phyloP scores from a whole-genome alignment of 257 asterid species.

The Primulina huaijiensis region DNA sequence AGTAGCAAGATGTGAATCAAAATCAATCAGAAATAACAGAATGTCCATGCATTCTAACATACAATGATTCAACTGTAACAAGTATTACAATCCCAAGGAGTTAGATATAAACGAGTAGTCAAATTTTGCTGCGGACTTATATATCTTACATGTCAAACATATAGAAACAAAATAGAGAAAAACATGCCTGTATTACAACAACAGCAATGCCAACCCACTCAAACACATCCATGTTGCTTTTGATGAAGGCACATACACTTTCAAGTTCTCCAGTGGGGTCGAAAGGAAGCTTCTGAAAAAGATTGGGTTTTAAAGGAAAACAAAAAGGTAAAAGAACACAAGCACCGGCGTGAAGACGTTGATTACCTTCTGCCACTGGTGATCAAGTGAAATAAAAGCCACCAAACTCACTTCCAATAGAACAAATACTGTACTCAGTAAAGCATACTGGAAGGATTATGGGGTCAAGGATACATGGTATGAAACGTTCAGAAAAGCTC shows the following conservation, averaged over 20 bases:
- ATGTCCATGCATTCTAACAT: neutral
- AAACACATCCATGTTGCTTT: constrained; percentile 58
- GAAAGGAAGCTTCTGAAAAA: constrained; percentile 63
- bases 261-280: constrained; percentile 90
- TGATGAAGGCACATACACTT: constrained; percentile 44
- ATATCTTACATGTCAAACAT: neutral
- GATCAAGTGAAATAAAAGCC: constrained; percentile 71
- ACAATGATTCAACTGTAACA: constrained; percentile 1
- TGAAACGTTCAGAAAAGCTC: constrained; percentile 14
- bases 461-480: constrained; percentile 43
- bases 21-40: constrained; percentile 5
- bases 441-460: constrained; percentile 49
- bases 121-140: constrained; percentile 4
- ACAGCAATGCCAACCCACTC: constrained; percentile 65
- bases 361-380: constrained; percentile 72
- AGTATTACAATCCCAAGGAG: constrained; percentile 1
- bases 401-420: constrained; percentile 61
- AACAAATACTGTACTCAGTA: constrained; percentile 49
- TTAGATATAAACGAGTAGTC: neutral
- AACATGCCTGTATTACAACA: constrained; percentile 65
- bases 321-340: constrained; percentile 18
- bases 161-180: constrained; percentile 10
- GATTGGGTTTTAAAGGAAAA: constrained; percentile 17
- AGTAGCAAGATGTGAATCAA: constrained; percentile 6
- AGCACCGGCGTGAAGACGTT: constrained; percentile 18